Base-by-base conservation (phyloP, 2,329 filamentous ascomycete genomes). In the Phyllosticta citribraziliensis region DNA sequence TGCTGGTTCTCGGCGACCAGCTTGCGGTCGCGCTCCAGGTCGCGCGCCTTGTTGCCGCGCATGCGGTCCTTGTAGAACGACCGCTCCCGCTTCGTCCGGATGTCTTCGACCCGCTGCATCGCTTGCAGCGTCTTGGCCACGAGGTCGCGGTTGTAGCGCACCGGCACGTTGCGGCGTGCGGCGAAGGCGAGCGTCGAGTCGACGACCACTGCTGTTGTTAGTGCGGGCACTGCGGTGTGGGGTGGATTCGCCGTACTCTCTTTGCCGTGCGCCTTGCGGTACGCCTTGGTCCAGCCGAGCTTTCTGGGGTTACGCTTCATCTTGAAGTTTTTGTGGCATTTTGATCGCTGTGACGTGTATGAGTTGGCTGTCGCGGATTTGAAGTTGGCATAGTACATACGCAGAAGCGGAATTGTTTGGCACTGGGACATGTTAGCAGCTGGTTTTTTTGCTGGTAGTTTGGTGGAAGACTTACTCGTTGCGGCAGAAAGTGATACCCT, bases 251-350 rank as follows among this genome's bases (percentile, higher is more conserved):
- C 47, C 30, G 58, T 61, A 60, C 63, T 85, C 73, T 86, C 82
- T 79, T 91, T 95, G 79, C 90, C 90, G 62, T 88, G 87, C 19
- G 88, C 84, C 73, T 87, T 88, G 71, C 91, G 88, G 83, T 92
- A 93, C 58, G 90, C 86, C 82, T 97, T 96, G 65, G 93, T 97
- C 94, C 93, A 97, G 77, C 91, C 94, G 69, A 97, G 84, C 55
- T 97, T 96, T 74, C 93, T 87, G 40, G 93, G 92, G 79, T 97
- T 97, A 67, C 94, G 87, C 88, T 96, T 96, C 90, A 96, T 96
- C 79, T 95, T 94, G 84, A 95, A 96, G 81, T 76, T 76, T 64
- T 84, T 84, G 74, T 86, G 83, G 75, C 82, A 85, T 79, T 86
- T 85, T 56, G 78, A 82, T 20, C 55, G 30, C 40, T 47, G 40